These are phyloP conservation scores for Stylosanthes scabra DNA, from an alignment of 331 rosid species.

Conservation along the genomic window DNA sequence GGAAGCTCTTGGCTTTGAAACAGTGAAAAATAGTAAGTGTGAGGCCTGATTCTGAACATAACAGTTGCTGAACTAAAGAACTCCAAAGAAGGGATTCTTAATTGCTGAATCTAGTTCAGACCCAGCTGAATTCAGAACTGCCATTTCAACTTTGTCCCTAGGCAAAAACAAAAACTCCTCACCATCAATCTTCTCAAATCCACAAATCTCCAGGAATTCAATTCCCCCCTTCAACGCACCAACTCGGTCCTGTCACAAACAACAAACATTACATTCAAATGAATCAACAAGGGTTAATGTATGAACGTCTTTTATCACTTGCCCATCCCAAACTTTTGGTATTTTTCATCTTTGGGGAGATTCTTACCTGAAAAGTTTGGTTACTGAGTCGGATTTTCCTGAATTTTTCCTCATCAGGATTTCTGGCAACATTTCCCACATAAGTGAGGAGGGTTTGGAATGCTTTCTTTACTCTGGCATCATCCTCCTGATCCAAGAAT, in stretches of 20 bases:
- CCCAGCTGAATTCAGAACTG: conserved; percentile 85
- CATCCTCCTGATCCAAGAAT: conserved; percentile 74
- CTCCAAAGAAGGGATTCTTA: conserved; percentile 95
- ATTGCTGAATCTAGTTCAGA: conserved; percentile 90
- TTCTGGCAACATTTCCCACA: conserved; percentile 83
- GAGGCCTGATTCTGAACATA: conserved; percentile 16
- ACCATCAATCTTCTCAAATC: conserved; percentile 80
- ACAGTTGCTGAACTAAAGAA: conserved; percentile 58
- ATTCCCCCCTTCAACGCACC: conserved; percentile 84
- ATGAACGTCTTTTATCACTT: background rate
- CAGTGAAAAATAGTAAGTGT: conserved; percentile 24
- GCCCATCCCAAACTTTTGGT: background rate
- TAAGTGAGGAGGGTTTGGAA: conserved; percentile 92
- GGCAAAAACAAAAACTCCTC: conserved; percentile 78
- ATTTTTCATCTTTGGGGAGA: background rate
- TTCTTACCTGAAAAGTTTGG: conserved; percentile 83
- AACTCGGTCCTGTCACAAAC: conserved; percentile 77
- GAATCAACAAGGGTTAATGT: background rate
- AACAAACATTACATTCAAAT: background rate
- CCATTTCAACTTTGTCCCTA: conserved; percentile 75
- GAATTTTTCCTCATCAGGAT: conserved; percentile 89
- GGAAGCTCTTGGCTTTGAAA: conserved; percentile 15
- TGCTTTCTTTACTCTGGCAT: conserved; percentile 83
- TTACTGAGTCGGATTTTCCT: conserved; percentile 85
- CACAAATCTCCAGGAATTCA: conserved; percentile 92